Evolutionary conservation across 148 eudicot species (phyloP).

Genomic region (Suaeda aralocaspica): DNA sequence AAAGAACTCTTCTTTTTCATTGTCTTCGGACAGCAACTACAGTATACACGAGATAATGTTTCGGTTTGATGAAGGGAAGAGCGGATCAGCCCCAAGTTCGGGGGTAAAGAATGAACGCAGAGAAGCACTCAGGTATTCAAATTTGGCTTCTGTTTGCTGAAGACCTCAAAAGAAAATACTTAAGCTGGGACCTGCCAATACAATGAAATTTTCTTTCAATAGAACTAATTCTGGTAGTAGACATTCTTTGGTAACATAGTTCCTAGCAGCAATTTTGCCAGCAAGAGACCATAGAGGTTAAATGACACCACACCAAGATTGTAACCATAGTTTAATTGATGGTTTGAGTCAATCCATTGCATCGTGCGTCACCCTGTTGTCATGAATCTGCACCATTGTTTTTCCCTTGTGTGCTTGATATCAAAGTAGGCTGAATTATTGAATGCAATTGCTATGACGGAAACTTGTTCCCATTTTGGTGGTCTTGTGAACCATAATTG

Average conservation of each 20-base stretch:
- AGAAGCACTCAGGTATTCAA: constrained; percentile 6
- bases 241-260: constrained; percentile 14
- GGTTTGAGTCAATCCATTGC: background rate
- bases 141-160: background rate
- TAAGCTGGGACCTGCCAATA: background rate
- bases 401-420: too few species aligned
- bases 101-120: background rate
- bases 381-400: background rate
- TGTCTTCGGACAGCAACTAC: background rate
- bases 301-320: background rate
- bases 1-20: constrained; percentile 10
- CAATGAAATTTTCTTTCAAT: background rate
- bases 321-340: background rate
- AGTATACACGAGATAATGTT: background rate
- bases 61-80: constrained; percentile 1
- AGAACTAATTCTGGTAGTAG: constrained; percentile 1
- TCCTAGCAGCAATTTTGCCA: constrained; percentile 4
- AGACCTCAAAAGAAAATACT: background rate
- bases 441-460: too few species aligned
- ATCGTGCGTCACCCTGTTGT: background rate
- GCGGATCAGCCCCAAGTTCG: background rate
- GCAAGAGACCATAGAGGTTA: background rate
- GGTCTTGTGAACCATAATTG: background rate
- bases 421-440: too few species aligned
- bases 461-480: background rate